Evolutionary conservation across 1,284 basidiomycete genomes (phyloP).

Genomic region (Gomphus bonarii): DNA sequence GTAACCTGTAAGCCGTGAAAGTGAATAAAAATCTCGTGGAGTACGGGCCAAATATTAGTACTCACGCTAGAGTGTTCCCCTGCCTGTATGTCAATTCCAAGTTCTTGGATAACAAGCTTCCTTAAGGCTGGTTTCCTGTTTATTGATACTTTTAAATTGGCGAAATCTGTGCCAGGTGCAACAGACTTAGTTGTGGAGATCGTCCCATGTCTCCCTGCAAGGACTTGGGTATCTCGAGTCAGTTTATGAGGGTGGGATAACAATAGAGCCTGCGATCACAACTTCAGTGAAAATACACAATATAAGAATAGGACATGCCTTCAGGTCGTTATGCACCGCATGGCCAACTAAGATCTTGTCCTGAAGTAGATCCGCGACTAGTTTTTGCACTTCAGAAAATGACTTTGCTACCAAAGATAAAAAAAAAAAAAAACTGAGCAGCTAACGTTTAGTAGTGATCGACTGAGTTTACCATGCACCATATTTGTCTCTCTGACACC

Average conservation of each 20-base stretch:
- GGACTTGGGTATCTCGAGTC: conserved; percentile 77
- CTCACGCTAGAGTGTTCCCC: conserved; percentile 83
- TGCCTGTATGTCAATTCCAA: conserved; percentile 78
- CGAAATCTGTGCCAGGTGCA: conserved; percentile 5
- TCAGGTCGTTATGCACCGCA: conserved; percentile 87
- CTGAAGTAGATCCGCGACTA: conserved; percentile 71
- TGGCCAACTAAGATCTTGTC: conserved; percentile 88
- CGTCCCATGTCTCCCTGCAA: conserved; percentile 42
- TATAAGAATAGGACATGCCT: conserved; percentile 34
- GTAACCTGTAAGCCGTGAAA: conserved; percentile 48
- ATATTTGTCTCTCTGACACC: conserved; percentile 79
- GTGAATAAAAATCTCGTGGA: background rate
- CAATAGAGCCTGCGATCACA: conserved; percentile 56
- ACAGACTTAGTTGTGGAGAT: conserved; percentile 27
- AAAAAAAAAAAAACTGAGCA: background rate
- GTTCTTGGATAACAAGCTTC: conserved; percentile 72
- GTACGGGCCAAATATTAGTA: conserved; percentile 8
- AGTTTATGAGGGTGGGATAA: conserved; percentile 80
- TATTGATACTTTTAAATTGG: conserved; percentile 8
- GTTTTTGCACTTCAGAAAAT: conserved; percentile 75
- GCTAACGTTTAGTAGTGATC: background rate
- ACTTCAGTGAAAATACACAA: background rate
- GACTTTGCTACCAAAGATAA: conserved; percentile 44
- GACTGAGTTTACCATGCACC: conserved; percentile 39
- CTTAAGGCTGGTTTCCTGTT: conserved; percentile 69